These are phyloP conservation scores for Colletotrichum lentis DNA, from an alignment of 2,329 filamentous ascomycete species.

Conservation along the genomic window DNA sequence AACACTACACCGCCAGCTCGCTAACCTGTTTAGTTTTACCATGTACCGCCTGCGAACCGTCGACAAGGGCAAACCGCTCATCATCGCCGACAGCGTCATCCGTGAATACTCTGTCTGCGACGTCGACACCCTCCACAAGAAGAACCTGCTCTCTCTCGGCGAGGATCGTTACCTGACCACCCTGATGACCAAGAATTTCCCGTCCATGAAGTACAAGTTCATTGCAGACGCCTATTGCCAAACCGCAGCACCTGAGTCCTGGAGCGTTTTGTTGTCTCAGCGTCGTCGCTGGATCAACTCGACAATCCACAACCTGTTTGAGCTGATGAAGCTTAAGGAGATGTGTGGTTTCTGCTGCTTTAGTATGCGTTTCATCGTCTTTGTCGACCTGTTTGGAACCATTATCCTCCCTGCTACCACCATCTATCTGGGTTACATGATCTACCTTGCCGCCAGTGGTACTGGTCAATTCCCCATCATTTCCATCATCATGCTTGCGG, in stretches of 20 bases:
- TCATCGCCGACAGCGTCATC: conserved; percentile 89
- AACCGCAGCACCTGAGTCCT: conserved; percentile 92
- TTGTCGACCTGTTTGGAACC: conserved; percentile 92
- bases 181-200: conserved; percentile 98
- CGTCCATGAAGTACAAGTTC: conserved; percentile 95
- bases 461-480: conserved; percentile 83
- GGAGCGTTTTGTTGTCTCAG: conserved; percentile 94
- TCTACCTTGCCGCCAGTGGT: conserved; percentile 77
- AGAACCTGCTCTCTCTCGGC: conserved; percentile 91
- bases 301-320: conserved; percentile 93
- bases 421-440: conserved; percentile 84
- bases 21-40: conserved; percentile 77
- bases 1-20: background rate
- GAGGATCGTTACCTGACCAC: conserved; percentile 98
- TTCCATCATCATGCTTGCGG: conserved; percentile 87
- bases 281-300: conserved; percentile 99
- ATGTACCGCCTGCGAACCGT: conserved; percentile 97
- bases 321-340: conserved; percentile 88
- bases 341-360: conserved; percentile 99
- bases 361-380: conserved; percentile 95
- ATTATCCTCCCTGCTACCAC: conserved; percentile 90
- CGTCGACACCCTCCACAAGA: conserved; percentile 95
- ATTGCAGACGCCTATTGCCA: conserved; percentile 90
- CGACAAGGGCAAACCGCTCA: conserved; percentile 92
- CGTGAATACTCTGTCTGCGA: conserved; percentile 87